Conservation (phyloP, 495 filamentous ascomycete species). For the Gamarada debralockiae region DNA sequence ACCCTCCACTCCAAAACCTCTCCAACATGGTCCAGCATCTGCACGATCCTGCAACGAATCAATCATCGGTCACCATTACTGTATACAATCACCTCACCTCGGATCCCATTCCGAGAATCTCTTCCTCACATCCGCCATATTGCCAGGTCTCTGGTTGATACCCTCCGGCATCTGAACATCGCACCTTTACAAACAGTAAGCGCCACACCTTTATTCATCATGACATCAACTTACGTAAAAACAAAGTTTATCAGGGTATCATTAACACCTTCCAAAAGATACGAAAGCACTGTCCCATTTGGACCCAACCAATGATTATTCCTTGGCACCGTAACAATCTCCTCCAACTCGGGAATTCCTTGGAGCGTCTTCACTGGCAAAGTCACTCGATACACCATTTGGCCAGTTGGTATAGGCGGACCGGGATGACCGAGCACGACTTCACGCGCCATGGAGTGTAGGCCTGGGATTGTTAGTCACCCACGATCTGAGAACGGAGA, state of each 20-base stretch:
- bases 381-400: conserved; percentile 62
- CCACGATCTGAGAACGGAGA: background rate
- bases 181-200: conserved; percentile 5
- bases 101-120: conserved; percentile 58
- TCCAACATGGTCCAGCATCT: conserved; percentile 18
- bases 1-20: conserved; percentile 19
- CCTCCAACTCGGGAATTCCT: conserved; percentile 42
- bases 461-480: conserved; percentile 13
- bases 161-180: conserved; percentile 19
- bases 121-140: conserved; percentile 60
- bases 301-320: conserved; percentile 69
- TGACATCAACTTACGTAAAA: conserved; percentile 56
- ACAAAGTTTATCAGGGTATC: conserved; percentile 61
- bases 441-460: conserved; percentile 49
- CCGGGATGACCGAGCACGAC: conserved; percentile 38
- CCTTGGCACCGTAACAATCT: conserved; percentile 47
- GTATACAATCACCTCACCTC: conserved; percentile 30
- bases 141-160: conserved; percentile 32
- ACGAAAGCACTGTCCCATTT: conserved; percentile 58
- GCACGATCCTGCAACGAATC: conserved; percentile 6
- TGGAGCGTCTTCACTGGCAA: conserved; percentile 48
- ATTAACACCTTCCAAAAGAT: conserved; percentile 52
- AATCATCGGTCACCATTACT: too few species aligned
- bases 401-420: conserved; percentile 54
- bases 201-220: too few species aligned